A percentile compares a stretch with the other conserved stretches of the same genome.
Conservation (phyloP, 768 basidiomycete genomes). For the Coprinopsis strossmayeri region DNA sequence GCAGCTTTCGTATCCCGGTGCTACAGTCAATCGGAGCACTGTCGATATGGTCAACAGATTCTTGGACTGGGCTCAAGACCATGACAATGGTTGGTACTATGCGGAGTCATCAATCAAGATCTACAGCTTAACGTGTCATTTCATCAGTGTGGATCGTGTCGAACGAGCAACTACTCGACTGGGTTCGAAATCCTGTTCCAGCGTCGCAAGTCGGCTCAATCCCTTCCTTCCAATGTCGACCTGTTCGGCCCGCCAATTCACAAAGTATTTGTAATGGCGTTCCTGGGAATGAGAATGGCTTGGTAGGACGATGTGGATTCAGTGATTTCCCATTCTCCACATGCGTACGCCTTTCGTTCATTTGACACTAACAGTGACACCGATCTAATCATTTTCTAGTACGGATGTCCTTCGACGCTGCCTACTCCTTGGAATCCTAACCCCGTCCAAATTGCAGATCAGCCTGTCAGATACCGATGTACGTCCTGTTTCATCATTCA, state of each 20-base stretch:
- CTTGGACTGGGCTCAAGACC: constrained; percentile 75
- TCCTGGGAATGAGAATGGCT: constrained; percentile 55
- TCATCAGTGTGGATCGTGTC: constrained; percentile 66
- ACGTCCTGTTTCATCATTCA: too few species aligned
- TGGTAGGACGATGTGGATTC: constrained; percentile 58
- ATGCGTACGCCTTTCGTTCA: constrained; percentile 43
- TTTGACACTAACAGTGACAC: not conserved
- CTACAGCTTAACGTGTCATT: not conserved
- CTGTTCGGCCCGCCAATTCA: constrained; percentile 42
- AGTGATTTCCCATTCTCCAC: constrained; percentile 75
- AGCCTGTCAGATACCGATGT: constrained; percentile 50
- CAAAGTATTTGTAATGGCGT: constrained; percentile 73
- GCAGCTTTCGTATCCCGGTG: constrained; percentile 42
- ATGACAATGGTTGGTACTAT: constrained; percentile 45
- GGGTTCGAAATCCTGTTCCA: constrained; percentile 67
- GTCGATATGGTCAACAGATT: constrained; percentile 75
- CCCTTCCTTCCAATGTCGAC: constrained; percentile 57
- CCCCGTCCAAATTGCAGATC: constrained; percentile 50
- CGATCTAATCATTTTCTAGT: constrained; percentile 32
- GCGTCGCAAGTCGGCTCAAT: constrained; percentile 49
- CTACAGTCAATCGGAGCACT: constrained; percentile 40
- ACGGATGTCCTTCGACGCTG: constrained; percentile 57
- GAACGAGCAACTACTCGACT: constrained; percentile 62
- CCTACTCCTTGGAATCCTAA: constrained; percentile 59
- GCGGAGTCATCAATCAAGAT: not conserved